These are phyloP conservation scores for Hippophae rhamnoides DNA, from an alignment of 306 rosid species.

Conservation along the genomic window DNA sequence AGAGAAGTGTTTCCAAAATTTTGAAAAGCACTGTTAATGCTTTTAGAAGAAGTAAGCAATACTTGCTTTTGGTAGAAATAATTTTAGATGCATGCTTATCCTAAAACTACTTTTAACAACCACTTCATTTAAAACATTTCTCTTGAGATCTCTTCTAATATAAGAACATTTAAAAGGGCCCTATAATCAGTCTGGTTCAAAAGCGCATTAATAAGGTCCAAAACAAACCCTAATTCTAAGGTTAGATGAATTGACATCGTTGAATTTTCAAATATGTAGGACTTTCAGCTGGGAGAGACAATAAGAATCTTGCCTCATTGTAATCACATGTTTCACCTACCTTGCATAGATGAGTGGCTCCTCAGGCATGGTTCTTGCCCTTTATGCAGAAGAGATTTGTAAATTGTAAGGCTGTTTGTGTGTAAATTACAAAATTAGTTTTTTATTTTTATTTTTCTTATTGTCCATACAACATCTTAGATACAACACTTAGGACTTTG, in stretches of 20 bases:
- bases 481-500: neutral
- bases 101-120: no score
- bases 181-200: no score
- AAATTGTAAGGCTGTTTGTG: slow-evolving; percentile 30
- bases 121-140: no score
- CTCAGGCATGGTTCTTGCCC: slow-evolving; percentile 97
- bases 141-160: no score
- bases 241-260: slow-evolving; percentile 15
- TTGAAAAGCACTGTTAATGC: no score
- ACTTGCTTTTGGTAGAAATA: no score
- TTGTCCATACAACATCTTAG: slow-evolving; percentile 16
- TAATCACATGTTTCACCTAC: slow-evolving; percentile 92
- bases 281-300: slow-evolving; percentile 86
- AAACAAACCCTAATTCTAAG: no score
- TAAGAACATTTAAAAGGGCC: no score
- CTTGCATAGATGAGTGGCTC: slow-evolving; percentile 98
- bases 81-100: no score
- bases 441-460: neutral
- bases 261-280: slow-evolving; percentile 41
- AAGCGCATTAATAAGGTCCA: no score
- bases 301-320: slow-evolving; percentile 94
- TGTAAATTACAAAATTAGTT: slow-evolving; percentile 24
- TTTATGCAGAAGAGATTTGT: slow-evolving; percentile 95
- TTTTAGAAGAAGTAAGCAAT: no score
- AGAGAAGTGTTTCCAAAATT: no score